Evolutionary conservation across 768 basidiomycete genomes (phyloP), one percentile per base, ranked within the genome.

Genomic region (Suillus hirtellus): DNA sequence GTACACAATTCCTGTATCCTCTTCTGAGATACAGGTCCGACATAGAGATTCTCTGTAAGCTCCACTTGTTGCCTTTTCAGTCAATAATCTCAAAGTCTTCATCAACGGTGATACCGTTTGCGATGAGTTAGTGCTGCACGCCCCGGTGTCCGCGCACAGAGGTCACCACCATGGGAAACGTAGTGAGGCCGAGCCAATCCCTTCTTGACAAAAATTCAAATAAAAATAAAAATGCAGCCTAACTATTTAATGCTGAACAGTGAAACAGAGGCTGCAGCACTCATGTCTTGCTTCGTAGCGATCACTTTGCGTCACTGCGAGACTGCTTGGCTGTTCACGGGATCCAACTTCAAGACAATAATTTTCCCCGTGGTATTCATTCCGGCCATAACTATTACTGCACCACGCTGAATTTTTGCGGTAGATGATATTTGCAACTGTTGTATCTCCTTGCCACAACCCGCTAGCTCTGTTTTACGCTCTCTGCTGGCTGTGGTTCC

Each of bases 281-380:
- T 49, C 49, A 49, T 49, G 49, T 49, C 49, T 24, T 9, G 8
- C 49, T 17, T 52, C 27, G 27, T 9, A 52, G 50, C 15, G 8
- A 31, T 17, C 50, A 5, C 17, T 4, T 27, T 34, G 31, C 50
- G 4, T 66, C 63, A 69, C 69, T 53, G 66, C 65, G 58, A 71
- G 34, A 76, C 76, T 8, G 46, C 71, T 11, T 75, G 68, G 64
- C 71, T 78, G 52, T 78, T 78, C 63, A 79, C 75, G 14, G 64
- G 62, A 17, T 70, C 77, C 2, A 78, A 79, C 63, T 73, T 64
- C 64, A 75, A 76, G 56, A 73, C 76, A 10, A 72, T 73, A 11
- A 63, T 79, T 21, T 62, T 79, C 61, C 78, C 78, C 1, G 66
- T 77, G 27, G 78, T 79, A 64, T 60, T 67, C 67, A 17, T 24